Evolutionary conservation across 2,329 filamentous ascomycete genomes (phyloP).

Genomic region (Paracamarosporium sp.): DNA sequence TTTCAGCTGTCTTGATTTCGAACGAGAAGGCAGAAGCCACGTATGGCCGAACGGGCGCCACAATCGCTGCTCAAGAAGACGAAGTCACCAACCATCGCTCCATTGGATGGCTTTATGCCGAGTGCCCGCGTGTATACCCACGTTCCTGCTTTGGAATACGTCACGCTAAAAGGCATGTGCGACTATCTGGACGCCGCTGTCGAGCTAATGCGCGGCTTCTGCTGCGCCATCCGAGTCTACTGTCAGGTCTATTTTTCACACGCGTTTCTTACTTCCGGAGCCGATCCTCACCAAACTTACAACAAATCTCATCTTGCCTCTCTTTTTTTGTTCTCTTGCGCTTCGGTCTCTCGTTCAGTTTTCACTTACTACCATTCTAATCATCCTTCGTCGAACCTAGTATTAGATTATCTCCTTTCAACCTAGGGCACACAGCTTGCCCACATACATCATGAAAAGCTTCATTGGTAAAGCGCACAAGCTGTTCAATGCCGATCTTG

Average conservation of each 20-base stretch:
- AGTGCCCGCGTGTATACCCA: not conserved
- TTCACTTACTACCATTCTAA: not conserved
- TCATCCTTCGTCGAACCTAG: not conserved
- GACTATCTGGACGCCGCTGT: not conserved
- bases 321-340: not conserved
- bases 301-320: not conserved
- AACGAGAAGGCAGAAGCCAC: too few relatives aligned
- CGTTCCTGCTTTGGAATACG: not conserved
- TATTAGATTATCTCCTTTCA: too few relatives aligned
- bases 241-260: not conserved
- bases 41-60: not conserved
- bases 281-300: not conserved
- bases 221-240: not conserved
- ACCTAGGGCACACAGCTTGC: not conserved
- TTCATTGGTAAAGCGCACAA: slow-evolving; percentile 10
- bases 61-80: not conserved
- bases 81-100: not conserved
- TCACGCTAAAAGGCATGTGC: slow-evolving; percentile 5
- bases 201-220: slow-evolving; percentile 4
- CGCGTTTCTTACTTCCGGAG: not conserved
- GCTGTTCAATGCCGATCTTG: slow-evolving; percentile 1
- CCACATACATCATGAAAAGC: not conserved
- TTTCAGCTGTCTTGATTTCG: too few relatives aligned
- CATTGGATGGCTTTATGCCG: not conserved
- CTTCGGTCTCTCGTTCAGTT: not conserved